Evolutionary conservation across 768 basidiomycete genomes (phyloP), one percentile per base, ranked within the genome.

Genomic region (Amanita polypyramis): DNA sequence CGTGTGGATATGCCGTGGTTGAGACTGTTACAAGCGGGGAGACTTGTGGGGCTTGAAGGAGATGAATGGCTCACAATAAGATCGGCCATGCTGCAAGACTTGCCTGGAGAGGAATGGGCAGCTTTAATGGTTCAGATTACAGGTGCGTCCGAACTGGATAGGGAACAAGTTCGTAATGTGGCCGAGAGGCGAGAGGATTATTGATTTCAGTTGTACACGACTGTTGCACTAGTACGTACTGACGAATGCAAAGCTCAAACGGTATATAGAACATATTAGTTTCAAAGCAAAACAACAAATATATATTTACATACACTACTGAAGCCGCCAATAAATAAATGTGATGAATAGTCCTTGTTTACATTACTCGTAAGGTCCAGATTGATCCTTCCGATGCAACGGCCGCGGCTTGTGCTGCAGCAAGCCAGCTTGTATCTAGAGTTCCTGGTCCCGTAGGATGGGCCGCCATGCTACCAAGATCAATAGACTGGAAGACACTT

Each of bases 291-390:
- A 55, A 62, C 63, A 62, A 68, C 58, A 56, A 64, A 59, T 62
- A 55, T 54, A 49, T 40, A 58, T 52, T 59, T 51, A 59, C 54
- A 39, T 52, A 57, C 54, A 58, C 52, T 64, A 59, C 64, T 63
- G 30, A 46, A 45, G 14, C 46, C 37, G 52, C 49, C 20, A 41
- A 44, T 51, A 64, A 57, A 58, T 55, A 52, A 53, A 55, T 54
- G 47, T 56, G 54, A 52, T 42, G 49, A 58, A 36, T 53, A 43
- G 52, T 50, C 45, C 48, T 52, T 25, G 30, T 35, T 69, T 74
- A 90, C 74, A 89, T 76, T 49, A 89, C 83, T 62, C 85, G 74
- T 53, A 88, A 64, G 59, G 83, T 83, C 87, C 87, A 90, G 50
- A 82, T 58, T n/a, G 76, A 76, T 36, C 79, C 77, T 25, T 85